A percentile compares a stretch with the other conserved stretches of the same genome.
Evolutionary conservation across 139 green algal species (phyloP).

Genomic region (Trebouxia sp.): DNA sequence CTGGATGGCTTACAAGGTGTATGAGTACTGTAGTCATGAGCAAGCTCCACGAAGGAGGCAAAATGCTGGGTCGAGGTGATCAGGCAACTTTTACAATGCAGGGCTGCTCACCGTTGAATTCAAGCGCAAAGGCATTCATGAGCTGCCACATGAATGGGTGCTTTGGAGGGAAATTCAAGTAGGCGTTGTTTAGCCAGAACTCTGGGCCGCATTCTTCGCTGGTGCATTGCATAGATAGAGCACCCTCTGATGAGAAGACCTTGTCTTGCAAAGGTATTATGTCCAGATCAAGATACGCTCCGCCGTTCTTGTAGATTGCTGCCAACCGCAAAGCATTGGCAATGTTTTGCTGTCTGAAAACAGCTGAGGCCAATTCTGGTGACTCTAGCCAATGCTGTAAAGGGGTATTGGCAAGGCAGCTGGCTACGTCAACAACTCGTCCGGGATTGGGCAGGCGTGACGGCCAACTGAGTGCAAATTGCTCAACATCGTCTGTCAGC

Average conservation of each 20-base stretch:
- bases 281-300: neutral
- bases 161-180: conserved; percentile 3
- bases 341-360: conserved; percentile 6
- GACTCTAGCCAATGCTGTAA: neutral
- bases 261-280: neutral
- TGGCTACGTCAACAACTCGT: neutral
- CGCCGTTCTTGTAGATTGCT: conserved; percentile 21
- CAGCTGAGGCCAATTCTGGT: neutral
- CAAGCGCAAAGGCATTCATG: conserved; percentile 23
- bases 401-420: neutral
- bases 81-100: no score
- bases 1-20: no score
- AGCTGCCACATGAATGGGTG: conserved; percentile 18
- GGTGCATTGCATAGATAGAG: conserved; percentile 13
- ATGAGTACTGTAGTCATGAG: no score
- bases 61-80: no score
- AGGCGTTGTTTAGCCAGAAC: conserved; percentile 14
- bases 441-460: neutral
- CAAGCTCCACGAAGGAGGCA: no score
- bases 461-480: neutral
- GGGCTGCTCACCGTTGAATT: neutral
- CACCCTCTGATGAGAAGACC: neutral
- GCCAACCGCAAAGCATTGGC: neutral
- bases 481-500: neutral
- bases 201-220: neutral